Base-by-base conservation (phyloP, 805 yeast genomes). In the Debaryomyces maramus region DNA sequence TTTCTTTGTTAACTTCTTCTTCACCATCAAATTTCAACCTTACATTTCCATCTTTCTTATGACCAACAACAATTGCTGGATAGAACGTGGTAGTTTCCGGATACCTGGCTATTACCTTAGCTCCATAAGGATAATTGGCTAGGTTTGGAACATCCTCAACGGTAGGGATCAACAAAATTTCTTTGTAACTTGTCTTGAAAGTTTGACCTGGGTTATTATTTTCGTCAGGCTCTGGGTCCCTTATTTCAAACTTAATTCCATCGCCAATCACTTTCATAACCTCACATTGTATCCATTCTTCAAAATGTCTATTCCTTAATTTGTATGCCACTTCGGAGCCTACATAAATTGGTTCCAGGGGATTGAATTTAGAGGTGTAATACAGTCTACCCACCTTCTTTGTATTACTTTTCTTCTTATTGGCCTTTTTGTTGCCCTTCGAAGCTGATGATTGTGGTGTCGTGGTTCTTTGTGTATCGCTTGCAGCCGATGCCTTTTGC, bases 71-170 rank as follows among this genome's bases (percentile, higher is more conserved):
- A 36, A 86, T 87, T 0, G 99, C 99, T 3, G 95, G 88, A 54
- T 93, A 93, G 53, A 93, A 93, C 0, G 98, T 90, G 0, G 99
- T 93, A 0, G 99, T 93, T 51, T 93, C 99, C 1, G 99, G 99
- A 54, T 93, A 93, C 53, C 95, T 75, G 0, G 97, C 99, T 43
- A 93, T 69, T 3, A 93, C 98, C 48, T 80, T 81, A 0, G 89
- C 73, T 0, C 95, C 93, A 27, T 80, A 67, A 0, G 95, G 85
- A 48, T 85, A 86, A 32, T 74, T 72, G 17, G 65, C 58, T 42
- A 81, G 60, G 3, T 56, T 54, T 42, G 63, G 47, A 1, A 69
- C 72, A 8, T 69, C 75, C 1, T 61, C 65, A 2, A 56, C 52
- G 2, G 83, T 75, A 0, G 95, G 88, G 31, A 93, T 84, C 27